Percentiles rank a stretch among this genome's conserved stretches.
These are phyloP conservation scores for Komagataella phaffii DNA, from an alignment of 805 yeast genomes.

Conservation along the genomic window DNA sequence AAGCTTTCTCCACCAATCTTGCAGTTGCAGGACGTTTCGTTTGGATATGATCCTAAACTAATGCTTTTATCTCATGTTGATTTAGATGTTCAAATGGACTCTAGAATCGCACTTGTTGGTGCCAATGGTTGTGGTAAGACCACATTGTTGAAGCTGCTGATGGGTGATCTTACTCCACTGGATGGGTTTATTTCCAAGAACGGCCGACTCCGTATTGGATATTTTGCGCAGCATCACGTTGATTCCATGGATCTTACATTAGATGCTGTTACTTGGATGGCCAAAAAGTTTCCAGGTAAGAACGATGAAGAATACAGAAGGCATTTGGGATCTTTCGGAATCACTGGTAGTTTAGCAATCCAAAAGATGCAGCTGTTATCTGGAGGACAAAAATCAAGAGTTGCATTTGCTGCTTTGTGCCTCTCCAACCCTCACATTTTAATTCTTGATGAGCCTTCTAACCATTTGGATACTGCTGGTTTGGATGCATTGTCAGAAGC, in stretches of 20 bases:
- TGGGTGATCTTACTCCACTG: slow-evolving; percentile 64
- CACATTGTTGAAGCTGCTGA: slow-evolving; percentile 73
- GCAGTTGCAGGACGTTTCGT: slow-evolving; percentile 74
- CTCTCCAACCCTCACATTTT: slow-evolving; percentile 82
- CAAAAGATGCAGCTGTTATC: slow-evolving; percentile 83
- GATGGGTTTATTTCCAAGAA: slow-evolving; percentile 72
- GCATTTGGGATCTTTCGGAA: slow-evolving; percentile 94
- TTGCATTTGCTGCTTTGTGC: slow-evolving; percentile 93
- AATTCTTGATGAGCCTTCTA: slow-evolving; percentile 94
- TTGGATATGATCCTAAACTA: slow-evolving; percentile 63
- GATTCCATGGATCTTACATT: slow-evolving; percentile 85
- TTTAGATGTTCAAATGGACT: slow-evolving; percentile 82
- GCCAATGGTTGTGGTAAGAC: slow-evolving; percentile 99
- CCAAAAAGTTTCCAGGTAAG: slow-evolving; percentile 79
- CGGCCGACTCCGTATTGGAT: slow-evolving; percentile 83
- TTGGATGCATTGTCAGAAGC: slow-evolving; percentile 92
- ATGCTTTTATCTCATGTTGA: slow-evolving; percentile 67
- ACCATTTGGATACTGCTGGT: slow-evolving; percentile 97
- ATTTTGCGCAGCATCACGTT: slow-evolving; percentile 97
- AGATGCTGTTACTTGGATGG: slow-evolving; percentile 93
- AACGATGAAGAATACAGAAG: slow-evolving; percentile 95
- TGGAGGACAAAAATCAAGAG: slow-evolving; percentile 98
- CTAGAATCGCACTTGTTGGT: slow-evolving; percentile 94
- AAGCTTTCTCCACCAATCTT: slow-evolving; percentile 85
- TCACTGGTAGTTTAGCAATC: slow-evolving; percentile 85